phyloP scores from a whole-genome alignment of 176 grass and related monocot genomes.

The Ensete glaucum region DNA sequence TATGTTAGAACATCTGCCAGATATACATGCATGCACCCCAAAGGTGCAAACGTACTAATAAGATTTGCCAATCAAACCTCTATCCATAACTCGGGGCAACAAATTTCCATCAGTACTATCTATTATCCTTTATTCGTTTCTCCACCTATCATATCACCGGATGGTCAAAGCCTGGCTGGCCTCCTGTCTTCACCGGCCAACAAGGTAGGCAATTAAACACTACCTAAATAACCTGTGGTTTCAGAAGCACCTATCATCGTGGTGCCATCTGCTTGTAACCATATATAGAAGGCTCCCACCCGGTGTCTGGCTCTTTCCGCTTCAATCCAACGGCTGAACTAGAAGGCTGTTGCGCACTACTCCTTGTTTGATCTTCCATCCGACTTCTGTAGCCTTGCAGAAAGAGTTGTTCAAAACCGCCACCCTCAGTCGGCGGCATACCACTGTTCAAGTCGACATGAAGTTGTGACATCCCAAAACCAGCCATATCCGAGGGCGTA shows the following conservation, averaged over 20 bases:
- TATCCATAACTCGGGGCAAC: not conserved
- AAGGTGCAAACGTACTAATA: too few relatives aligned
- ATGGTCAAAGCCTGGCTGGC: not conserved
- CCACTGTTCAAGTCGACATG: slow-evolving; percentile 14
- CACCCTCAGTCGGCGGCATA: not conserved
- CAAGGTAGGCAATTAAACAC: not conserved
- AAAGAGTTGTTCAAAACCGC: slow-evolving; percentile 6
- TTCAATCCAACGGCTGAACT: not conserved
- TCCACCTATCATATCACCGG: not conserved
- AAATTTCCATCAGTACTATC: not conserved
- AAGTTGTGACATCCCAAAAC: not conserved
- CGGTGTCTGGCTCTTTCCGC: slow-evolving; percentile 15
- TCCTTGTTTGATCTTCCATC: slow-evolving; percentile 5
- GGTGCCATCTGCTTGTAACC: slow-evolving; percentile 12
- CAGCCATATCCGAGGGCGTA: not conserved
- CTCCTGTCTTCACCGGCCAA: not conserved
- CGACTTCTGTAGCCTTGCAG: not conserved
- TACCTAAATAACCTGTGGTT: not conserved
- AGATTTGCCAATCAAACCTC: not conserved
- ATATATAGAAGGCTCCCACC: not conserved
- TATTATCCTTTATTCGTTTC: not conserved
- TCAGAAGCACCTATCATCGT: not conserved
- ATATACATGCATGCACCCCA: too few relatives aligned
- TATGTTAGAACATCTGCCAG: too few relatives aligned
- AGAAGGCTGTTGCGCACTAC: not conserved